phyloP scores from a whole-genome alignment of 2,329 filamentous ascomycete species.

The Dactylonectria estremocensis region DNA sequence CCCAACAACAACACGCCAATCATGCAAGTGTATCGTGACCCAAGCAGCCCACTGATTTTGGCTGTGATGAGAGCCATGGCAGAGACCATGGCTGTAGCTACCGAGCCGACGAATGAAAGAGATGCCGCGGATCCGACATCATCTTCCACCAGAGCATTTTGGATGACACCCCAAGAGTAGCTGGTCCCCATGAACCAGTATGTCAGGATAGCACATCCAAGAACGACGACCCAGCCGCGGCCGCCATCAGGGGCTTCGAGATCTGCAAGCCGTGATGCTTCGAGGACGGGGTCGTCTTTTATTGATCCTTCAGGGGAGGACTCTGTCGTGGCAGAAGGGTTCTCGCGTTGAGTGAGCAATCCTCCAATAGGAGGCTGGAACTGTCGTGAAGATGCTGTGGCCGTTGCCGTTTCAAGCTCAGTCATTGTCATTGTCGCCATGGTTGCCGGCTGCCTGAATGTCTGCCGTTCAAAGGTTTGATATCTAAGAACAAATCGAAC shows the following conservation, averaged over 20 bases:
- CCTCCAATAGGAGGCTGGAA: neutral
- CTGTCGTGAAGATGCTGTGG: neutral
- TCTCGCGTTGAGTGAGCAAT: neutral
- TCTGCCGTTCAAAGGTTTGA: neutral
- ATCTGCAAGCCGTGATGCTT: constrained; percentile 59
- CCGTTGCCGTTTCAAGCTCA: neutral
- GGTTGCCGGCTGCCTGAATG: neutral
- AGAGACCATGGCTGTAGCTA: constrained; percentile 52
- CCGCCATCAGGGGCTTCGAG: constrained; percentile 63
- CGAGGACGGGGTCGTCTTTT: constrained; percentile 43
- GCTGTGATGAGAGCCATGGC: constrained; percentile 61
- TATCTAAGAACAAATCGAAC: neutral
- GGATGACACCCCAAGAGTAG: constrained; percentile 71
- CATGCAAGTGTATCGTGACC: constrained; percentile 60
- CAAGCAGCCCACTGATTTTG: constrained; percentile 64
- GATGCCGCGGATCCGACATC: constrained; percentile 62
- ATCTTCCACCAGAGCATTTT: constrained; percentile 65
- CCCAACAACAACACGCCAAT: constrained; percentile 65
- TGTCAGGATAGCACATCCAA: constrained; percentile 61
- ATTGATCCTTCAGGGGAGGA: constrained; percentile 2
- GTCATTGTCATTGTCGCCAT: neutral
- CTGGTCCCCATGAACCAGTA: constrained; percentile 69
- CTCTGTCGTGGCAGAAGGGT: neutral
- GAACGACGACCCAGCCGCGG: constrained; percentile 67
- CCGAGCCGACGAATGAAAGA: constrained; percentile 69